Percentiles rank a stretch among this genome's conserved stretches.
Conservation (phyloP, 257 asterid genomes). For the Nicotiana tomentosiformis region DNA sequence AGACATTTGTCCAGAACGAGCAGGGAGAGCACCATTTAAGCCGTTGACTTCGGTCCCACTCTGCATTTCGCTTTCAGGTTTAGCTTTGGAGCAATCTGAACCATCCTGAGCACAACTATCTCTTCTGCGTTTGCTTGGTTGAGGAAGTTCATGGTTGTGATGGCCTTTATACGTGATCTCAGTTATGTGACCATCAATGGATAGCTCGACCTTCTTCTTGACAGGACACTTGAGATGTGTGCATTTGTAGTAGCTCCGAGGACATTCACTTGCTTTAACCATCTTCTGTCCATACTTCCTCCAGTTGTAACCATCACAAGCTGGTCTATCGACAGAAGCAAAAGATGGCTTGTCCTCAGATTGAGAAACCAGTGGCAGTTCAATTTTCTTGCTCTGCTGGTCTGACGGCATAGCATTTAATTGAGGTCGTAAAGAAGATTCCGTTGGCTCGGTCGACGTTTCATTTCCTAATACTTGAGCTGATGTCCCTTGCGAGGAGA, state of each 20-base stretch:
- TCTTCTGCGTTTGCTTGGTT: conserved; percentile 41
- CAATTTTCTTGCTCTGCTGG: conserved; percentile 32
- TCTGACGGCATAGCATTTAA: conserved; percentile 18
- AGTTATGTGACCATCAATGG: conserved; percentile 59
- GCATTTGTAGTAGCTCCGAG: conserved; percentile 91
- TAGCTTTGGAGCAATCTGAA: conserved; percentile 17
- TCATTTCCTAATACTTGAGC: neutral
- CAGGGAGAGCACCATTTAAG: conserved; percentile 22
- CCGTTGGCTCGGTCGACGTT: neutral
- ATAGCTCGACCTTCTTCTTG: conserved; percentile 90
- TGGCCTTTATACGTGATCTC: conserved; percentile 89
- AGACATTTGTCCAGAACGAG: conserved; percentile 16
- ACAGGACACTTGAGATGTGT: conserved; percentile 65
- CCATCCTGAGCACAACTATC: conserved; percentile 35
- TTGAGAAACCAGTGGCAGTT: conserved; percentile 41
- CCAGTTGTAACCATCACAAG: conserved; percentile 93
- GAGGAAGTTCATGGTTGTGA: conserved; percentile 78
- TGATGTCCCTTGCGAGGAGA: conserved; percentile 17
- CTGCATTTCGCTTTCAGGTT: conserved; percentile 20
- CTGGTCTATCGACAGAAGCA: conserved; percentile 49
- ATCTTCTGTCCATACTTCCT: conserved; percentile 94
- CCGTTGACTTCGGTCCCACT: conserved; percentile 24
- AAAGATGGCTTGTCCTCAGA: conserved; percentile 39
- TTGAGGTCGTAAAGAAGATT: conserved; percentile 18
- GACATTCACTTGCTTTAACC: conserved; percentile 85